Evolutionary conservation across 352 stramenopile genomes (phyloP), one percentile per base, ranked within the genome.

Genomic region (Phytophthora pinifolia): DNA sequence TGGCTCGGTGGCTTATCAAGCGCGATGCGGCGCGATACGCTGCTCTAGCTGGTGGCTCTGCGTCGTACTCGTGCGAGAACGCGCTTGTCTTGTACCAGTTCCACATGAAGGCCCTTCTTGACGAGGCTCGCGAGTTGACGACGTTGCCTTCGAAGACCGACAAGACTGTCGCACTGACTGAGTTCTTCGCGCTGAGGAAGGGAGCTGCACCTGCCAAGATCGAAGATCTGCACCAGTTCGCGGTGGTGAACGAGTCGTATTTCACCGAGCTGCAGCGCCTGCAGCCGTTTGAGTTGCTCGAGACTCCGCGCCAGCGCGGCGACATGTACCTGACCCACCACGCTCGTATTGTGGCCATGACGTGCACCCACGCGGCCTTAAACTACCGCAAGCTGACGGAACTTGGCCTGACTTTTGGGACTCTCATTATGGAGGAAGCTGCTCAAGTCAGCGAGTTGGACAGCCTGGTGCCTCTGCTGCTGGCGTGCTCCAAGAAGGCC

Each of bases 241-340:
- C 93, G 31, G 20, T 35, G 18, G 63, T 87, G 17, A 57, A 98
- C n/a, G 67, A 94, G 22, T 62, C 70, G 9, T 79, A 98, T 54
- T 99, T 99, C 72, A 64, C 62, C 14, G 96, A 99, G 60, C 67
- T 99, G 25, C 69, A 74, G 7, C 88, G 96, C 6, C 64, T 98
- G 49, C 87, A 97, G 43, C 78, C 94, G 6, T 97, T 99, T 57
- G 97, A 99, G 67, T 59, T 99, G 42, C 78, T 99, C 17, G 88
- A 96, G 18, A 96, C 88, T 18, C 65, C 90, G 35, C 61, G 76
- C 18, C 94, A 98, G 59, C 92, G 96, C 3, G 79, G 71, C 12
- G 92, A 99, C 54, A 94, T 98, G 73, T 88, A 98, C n/a, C 69
- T 99, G 20, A 96, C 94, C 22, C 97, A 98, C 47, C 92, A 99